Evolutionary conservation across 805 yeast species (phyloP), one percentile per base, ranked within the genome.

Genomic region (Hanseniaspora singularis): DNA sequence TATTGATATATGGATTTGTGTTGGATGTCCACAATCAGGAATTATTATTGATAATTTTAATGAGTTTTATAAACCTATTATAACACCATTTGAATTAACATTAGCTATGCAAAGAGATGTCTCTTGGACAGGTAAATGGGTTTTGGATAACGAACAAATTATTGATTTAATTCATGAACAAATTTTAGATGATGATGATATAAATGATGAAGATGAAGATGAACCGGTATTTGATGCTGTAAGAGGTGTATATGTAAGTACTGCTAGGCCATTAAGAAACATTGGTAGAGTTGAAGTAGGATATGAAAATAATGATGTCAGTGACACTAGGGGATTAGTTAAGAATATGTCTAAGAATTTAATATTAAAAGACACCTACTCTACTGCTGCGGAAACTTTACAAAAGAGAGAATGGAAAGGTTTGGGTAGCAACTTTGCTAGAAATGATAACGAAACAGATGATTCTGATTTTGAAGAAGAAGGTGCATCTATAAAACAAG

Each of bases 11-110:
- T 92, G 98, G 97, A 88, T 94, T 57, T 74, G 92, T 11, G 63
- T 92, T 12, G 98, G 98, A 0, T 92, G 98, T 61, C 87, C 94
- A 10, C 86, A 87, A 55, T 88, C 94, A 45, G 98, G 98, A 4
- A 80, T 89, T 20, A 77, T 89, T 31, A 62, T 92, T 12, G 95
- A 89, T 60, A 76, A 79, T 49, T 67, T 66, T 40, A 83, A 79
- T 52, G 94, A 85, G 51, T 89, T 81, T 58, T 85, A 76, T 66
- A 86, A 80, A 61, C 97, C 97, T 0, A 82, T 92, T 10, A 76
- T 92, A 16, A 92, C 98, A 0, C 97, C 97, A 0, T 89, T 84
- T 62, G 98, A 92, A 61, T 66, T 92, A 33, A 73, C 79, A 40
- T 64, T 89, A 61, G 95, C 97, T 0, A 69, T 92, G 49, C 73